phyloP scores from a whole-genome alignment of 2,329 filamentous ascomycete species.

The Talaromyces verruculosus region DNA sequence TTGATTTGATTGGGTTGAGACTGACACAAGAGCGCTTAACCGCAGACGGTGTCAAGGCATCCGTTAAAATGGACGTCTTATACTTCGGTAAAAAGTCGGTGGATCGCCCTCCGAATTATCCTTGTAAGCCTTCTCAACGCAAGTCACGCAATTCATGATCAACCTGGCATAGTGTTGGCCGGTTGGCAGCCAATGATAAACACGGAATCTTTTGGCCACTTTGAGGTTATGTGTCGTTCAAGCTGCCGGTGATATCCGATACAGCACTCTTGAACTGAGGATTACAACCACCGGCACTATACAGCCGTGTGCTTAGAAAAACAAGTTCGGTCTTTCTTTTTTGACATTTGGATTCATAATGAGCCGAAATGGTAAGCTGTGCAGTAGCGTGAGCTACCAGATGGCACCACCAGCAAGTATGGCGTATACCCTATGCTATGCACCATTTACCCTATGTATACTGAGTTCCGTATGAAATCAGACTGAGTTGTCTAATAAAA shows the following conservation, averaged over 20 bases:
- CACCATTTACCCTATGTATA: background rate
- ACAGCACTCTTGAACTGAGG: background rate
- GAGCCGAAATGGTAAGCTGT: background rate
- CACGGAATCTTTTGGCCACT: background rate
- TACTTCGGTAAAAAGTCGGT: background rate
- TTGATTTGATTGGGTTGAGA: background rate
- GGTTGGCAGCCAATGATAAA: background rate
- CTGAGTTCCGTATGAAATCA: background rate
- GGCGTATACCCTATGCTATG: background rate
- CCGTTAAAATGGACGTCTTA: background rate
- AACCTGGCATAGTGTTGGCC: background rate
- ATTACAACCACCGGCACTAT: background rate
- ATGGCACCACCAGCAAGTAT: too few species aligned
- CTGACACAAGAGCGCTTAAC: background rate
- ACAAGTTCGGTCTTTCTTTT: background rate
- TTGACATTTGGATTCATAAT: background rate
- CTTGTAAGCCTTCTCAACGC: constrained; percentile 2
- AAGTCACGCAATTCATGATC: background rate
- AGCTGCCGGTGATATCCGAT: background rate
- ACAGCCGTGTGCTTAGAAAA: background rate
- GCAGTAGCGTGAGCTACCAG: background rate
- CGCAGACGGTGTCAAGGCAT: background rate
- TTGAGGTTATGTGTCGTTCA: background rate
- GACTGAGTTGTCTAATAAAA: too few species aligned
- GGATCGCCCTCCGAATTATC: background rate